These are phyloP conservation scores for Dothistroma pini DNA, from an alignment of 2,329 filamentous ascomycete species.

Conservation along the genomic window DNA sequence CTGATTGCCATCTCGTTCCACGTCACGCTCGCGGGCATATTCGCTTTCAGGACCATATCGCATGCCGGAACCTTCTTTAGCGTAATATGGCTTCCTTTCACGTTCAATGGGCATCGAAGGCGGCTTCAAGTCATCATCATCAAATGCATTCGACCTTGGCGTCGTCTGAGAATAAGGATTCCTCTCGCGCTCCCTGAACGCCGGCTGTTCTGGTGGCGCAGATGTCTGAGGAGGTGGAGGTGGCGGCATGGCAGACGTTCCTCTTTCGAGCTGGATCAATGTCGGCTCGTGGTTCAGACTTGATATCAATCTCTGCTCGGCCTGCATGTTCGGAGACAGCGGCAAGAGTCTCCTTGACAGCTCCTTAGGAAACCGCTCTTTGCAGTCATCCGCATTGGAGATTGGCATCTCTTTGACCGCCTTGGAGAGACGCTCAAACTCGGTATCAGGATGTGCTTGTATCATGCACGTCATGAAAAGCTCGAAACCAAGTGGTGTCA, in stretches of 20 bases:
- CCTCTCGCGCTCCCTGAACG: constrained; percentile 39
- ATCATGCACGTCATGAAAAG: constrained; percentile 70
- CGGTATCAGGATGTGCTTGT: constrained; percentile 70
- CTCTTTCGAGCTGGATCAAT: constrained; percentile 43
- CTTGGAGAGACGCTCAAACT: constrained; percentile 65
- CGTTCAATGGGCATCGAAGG: constrained; percentile 57
- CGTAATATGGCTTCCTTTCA: constrained; percentile 61
- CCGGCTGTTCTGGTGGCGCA: constrained; percentile 24
- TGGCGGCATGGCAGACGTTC: constrained; percentile 33
- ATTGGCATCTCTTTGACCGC: constrained; percentile 70
- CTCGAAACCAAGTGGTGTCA: constrained; percentile 48
- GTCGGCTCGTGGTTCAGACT: constrained; percentile 38
- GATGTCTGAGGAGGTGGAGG: constrained; percentile 31
- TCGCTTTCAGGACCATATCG: constrained; percentile 39
- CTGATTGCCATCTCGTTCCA: constrained; percentile 14
- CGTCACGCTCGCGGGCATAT: constrained; percentile 17
- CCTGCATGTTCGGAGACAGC: constrained; percentile 51
- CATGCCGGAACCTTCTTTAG: constrained; percentile 58
- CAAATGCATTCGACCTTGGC: constrained; percentile 30
- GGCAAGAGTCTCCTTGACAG: constrained; percentile 72
- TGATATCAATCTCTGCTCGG: constrained; percentile 59
- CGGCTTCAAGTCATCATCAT: constrained; percentile 39
- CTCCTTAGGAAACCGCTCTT: constrained; percentile 74
- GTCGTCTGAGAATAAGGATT: constrained; percentile 37
- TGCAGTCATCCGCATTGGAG: constrained; percentile 58